phyloP scores from a whole-genome alignment of 2,329 filamentous ascomycete species.

The Madurella fahalii region DNA sequence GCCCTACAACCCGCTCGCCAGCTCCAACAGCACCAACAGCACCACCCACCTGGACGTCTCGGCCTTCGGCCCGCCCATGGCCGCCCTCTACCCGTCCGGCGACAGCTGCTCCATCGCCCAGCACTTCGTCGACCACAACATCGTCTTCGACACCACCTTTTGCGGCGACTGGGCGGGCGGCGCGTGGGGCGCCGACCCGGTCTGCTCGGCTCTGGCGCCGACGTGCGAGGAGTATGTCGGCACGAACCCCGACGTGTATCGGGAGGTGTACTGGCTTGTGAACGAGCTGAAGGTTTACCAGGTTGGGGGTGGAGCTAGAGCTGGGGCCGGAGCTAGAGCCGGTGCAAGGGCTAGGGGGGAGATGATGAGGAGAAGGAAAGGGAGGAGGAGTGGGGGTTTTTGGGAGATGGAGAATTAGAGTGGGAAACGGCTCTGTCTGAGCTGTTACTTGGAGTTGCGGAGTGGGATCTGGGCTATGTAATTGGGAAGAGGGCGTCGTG shows the following conservation, averaged over 20 bases:
- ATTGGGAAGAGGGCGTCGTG: too few relatives aligned
- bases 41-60: slow-evolving; percentile 45
- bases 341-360: not conserved
- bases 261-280: slow-evolving; percentile 72
- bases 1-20: not conserved
- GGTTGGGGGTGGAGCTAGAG: not conserved
- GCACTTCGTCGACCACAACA: slow-evolving; percentile 67
- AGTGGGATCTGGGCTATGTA: too few relatives aligned
- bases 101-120: slow-evolving; percentile 66
- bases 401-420: not conserved
- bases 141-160: slow-evolving; percentile 80
- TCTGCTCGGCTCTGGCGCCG: slow-evolving; percentile 56
- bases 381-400: not conserved
- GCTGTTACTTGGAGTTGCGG: too few relatives aligned
- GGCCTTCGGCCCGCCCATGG: slow-evolving; percentile 65
- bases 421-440: too few relatives aligned
- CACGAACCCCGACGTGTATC: slow-evolving; percentile 65
- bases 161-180: slow-evolving; percentile 83
- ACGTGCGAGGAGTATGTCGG: slow-evolving; percentile 71
- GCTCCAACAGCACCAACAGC: not conserved
- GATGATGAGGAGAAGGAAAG: not conserved
- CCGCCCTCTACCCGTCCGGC: slow-evolving; percentile 58
- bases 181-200: slow-evolving; percentile 56
- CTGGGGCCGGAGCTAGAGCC: too few relatives aligned
- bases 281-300: slow-evolving; percentile 66